A percentile compares a stretch with the other conserved stretches of the same genome.
These are phyloP conservation scores for Pilasporangium apinafurcum DNA, from an alignment of 352 stramenopile genomes.

Conservation along the genomic window DNA sequence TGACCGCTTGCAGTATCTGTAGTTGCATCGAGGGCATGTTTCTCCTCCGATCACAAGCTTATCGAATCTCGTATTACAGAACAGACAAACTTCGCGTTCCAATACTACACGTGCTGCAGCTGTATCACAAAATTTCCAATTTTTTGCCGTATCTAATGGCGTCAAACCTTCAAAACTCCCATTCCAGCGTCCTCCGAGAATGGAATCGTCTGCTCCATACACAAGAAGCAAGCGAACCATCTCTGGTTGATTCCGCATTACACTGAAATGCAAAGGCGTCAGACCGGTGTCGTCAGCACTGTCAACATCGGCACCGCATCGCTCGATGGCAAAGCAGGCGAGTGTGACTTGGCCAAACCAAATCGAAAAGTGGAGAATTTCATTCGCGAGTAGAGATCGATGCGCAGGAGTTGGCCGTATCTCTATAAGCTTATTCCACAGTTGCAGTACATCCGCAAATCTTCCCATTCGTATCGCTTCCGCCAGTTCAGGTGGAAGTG, in stretches of 20 bases:
- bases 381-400: slow-evolving; percentile 53
- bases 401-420: slow-evolving; percentile 7
- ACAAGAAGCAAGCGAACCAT: slow-evolving; percentile 59
- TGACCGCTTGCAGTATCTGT: slow-evolving; percentile 44
- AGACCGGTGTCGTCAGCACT: slow-evolving; percentile 60
- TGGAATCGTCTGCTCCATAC: slow-evolving; percentile 28
- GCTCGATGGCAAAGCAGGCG: slow-evolving; percentile 58
- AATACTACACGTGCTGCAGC: slow-evolving; percentile 57
- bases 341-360: slow-evolving; percentile 59
- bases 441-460: slow-evolving; percentile 19
- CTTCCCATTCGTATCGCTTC: slow-evolving; percentile 33
- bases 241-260: slow-evolving; percentile 74
- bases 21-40: slow-evolving; percentile 44
- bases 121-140: slow-evolving; percentile 68
- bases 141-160: slow-evolving; percentile 42
- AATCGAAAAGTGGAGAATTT: slow-evolving; percentile 73
- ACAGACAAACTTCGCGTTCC: slow-evolving; percentile 68
- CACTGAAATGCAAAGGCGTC: slow-evolving; percentile 72
- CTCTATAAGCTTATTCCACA: slow-evolving; percentile 46
- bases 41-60: slow-evolving; percentile 43
- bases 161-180: slow-evolving; percentile 28
- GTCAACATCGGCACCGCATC: slow-evolving; percentile 59
- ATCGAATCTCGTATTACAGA: slow-evolving; percentile 73
- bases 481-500: slow-evolving; percentile 45
- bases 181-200: slow-evolving; percentile 26